phyloP scores from a whole-genome alignment of 306 rosid species.

The Crataegus laevigata region DNA sequence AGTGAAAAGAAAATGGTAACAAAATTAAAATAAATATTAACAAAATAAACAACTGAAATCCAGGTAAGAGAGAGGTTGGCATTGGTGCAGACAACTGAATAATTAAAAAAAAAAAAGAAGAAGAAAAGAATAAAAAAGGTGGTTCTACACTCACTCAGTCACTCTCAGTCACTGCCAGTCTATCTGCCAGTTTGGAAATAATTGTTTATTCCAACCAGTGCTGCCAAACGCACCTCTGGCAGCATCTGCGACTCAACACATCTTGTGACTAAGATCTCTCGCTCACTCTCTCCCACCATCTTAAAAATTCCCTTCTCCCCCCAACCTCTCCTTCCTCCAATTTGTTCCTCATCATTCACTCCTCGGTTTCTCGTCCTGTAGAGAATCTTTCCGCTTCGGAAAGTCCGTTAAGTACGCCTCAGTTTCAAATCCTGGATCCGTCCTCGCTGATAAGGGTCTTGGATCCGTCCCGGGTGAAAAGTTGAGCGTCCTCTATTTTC shows the following conservation, averaged over 20 bases:
- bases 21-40: conserved; percentile 3
- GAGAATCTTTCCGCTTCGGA: neutral
- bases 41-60: conserved; percentile 15
- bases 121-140: conserved; percentile 31
- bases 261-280: conserved; percentile 48
- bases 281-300: conserved; percentile 5
- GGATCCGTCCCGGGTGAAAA: neutral
- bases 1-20: neutral
- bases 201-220: conserved; percentile 25
- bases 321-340: conserved; percentile 19
- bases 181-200: conserved; percentile 48
- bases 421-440: neutral
- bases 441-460: neutral
- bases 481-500: neutral
- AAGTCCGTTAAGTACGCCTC: neutral
- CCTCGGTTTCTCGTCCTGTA: neutral
- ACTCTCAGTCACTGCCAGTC: conserved; percentile 58
- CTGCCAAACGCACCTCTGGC: conserved; percentile 59
- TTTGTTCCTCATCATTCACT: conserved; percentile 5
- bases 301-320: conserved; percentile 15
- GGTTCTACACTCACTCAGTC: conserved; percentile 58
- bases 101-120: too few species aligned
- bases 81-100: conserved; percentile 22
- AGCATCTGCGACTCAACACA: conserved; percentile 37
- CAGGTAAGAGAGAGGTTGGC: conserved; percentile 30